These are phyloP conservation scores for Piromyces finnis DNA, from an alignment of 192 early-diverging fungal species.

Conservation along the genomic window DNA sequence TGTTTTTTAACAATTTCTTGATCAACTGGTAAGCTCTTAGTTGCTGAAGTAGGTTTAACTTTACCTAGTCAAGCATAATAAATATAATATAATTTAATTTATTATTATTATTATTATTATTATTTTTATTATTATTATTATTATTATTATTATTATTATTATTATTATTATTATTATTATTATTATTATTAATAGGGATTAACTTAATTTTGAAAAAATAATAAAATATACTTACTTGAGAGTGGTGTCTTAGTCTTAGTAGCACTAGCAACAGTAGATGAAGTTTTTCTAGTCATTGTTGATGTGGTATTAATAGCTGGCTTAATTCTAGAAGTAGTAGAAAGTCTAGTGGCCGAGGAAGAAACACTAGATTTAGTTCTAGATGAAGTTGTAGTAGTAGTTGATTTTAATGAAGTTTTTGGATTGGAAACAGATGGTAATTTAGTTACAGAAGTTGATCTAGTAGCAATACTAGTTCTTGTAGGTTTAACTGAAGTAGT, in stretches of 20 bases:
- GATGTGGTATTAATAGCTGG: neutral
- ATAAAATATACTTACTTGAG: neutral
- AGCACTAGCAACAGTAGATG: neutral
- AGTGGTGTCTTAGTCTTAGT: neutral
- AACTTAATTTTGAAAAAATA: too few species aligned
- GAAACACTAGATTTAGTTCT: neutral
- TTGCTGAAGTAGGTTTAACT: neutral
- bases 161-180: too few species aligned
- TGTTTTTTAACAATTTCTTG: neutral
- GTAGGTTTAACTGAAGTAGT: neutral
- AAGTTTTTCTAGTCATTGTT: neutral
- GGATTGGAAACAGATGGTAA: neutral
- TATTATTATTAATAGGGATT: too few species aligned
- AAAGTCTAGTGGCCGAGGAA: neutral
- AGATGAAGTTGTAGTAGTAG: neutral
- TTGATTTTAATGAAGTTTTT: neutral
- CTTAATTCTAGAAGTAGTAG: neutral
- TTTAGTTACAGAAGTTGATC: neutral
- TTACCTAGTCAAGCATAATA: too few species aligned
- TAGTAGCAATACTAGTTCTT: neutral
- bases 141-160: too few species aligned
- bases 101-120: too few species aligned
- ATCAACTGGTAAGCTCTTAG: neutral
- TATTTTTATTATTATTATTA: too few species aligned
- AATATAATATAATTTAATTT: too few species aligned